These are phyloP conservation scores for Ceratobasidium sp. DNA, from an alignment of 1,284 basidiomycete species.

Conservation along the genomic window DNA sequence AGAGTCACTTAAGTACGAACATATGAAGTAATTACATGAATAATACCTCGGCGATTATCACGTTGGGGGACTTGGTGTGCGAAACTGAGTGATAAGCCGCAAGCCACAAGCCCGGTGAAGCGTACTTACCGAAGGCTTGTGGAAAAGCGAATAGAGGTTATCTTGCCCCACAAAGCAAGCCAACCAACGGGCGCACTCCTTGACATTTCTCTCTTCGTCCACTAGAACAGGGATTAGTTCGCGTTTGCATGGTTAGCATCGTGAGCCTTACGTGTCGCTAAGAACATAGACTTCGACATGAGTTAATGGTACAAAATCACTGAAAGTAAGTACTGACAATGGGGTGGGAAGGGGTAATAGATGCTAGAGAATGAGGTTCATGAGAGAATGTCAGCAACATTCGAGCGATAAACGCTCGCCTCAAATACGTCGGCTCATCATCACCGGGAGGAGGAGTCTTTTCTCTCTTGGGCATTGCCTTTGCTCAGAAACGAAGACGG, in stretches of 20 bases:
- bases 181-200: slow-evolving; percentile 34
- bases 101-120: not conserved
- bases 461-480: slow-evolving; percentile 37
- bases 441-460: slow-evolving; percentile 38
- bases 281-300: not conserved
- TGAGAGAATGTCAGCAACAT: not conserved
- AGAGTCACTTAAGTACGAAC: not conserved
- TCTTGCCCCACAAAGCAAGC: slow-evolving; percentile 27
- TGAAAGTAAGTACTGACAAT: not conserved
- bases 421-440: slow-evolving; percentile 37
- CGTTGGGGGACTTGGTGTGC: slow-evolving; percentile 27
- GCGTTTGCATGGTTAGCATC: not conserved
- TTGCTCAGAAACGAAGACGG: not conserved
- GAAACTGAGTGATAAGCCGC: not conserved
- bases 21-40: not conserved
- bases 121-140: slow-evolving; percentile 23
- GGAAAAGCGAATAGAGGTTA: slow-evolving; percentile 28
- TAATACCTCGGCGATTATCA: slow-evolving; percentile 32
- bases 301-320: not conserved
- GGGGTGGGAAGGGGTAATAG: slow-evolving; percentile 24
- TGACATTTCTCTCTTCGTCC: slow-evolving; percentile 13
- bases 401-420: not conserved
- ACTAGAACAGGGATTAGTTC: not conserved
- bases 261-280: slow-evolving; percentile 20
- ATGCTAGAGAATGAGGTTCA: not conserved